Conservation (phyloP, 768 basidiomycete genomes). For the Leccinum arenicola region DNA sequence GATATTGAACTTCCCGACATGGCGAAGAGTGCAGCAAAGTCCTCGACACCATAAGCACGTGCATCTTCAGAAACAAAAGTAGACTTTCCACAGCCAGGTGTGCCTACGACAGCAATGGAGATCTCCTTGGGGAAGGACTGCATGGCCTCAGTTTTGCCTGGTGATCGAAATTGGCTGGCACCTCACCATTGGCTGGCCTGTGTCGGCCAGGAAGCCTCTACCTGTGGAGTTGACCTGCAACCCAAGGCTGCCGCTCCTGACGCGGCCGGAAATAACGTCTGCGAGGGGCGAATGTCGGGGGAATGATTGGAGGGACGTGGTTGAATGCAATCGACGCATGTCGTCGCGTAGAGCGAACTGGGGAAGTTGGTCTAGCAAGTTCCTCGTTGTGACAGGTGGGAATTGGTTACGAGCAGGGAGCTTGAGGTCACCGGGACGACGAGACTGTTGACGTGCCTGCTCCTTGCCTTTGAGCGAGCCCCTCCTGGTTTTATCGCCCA, state of each 20-base stretch:
- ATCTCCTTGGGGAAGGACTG: slow-evolving; percentile 36
- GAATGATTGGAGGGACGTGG: slow-evolving; percentile 39
- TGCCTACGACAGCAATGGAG: slow-evolving; percentile 78
- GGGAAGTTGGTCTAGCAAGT: slow-evolving; percentile 35
- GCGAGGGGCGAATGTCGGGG: slow-evolving; percentile 31
- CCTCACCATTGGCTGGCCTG: slow-evolving; percentile 25
- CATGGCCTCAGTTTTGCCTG: slow-evolving; percentile 7
- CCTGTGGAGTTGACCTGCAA: slow-evolving; percentile 33
- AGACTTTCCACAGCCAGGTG: slow-evolving; percentile 80
- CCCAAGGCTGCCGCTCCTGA: slow-evolving; percentile 62
- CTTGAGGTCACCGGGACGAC: slow-evolving; percentile 60
- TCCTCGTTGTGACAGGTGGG: slow-evolving; percentile 30
- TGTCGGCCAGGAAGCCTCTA: slow-evolving; percentile 20
- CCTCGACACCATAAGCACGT: slow-evolving; percentile 53
- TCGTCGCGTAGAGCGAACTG: slow-evolving; percentile 39
- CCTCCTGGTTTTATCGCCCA: slow-evolving; percentile 43
- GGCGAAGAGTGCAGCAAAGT: slow-evolving; percentile 35
- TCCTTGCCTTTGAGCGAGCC: slow-evolving; percentile 50
- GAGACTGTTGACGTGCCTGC: slow-evolving; percentile 33
- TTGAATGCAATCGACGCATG: slow-evolving; percentile 36
- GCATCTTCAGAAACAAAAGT: slow-evolving; percentile 77
- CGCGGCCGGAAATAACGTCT: slow-evolving; percentile 41
- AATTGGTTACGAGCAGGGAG: slow-evolving; percentile 54
- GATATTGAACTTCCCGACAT: slow-evolving; percentile 33
- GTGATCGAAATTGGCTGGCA: neutral